Evolutionary conservation across 257 asterid genomes (phyloP), one percentile per base, ranked within the genome.

Genomic region (Ajuga chamaepitys): DNA sequence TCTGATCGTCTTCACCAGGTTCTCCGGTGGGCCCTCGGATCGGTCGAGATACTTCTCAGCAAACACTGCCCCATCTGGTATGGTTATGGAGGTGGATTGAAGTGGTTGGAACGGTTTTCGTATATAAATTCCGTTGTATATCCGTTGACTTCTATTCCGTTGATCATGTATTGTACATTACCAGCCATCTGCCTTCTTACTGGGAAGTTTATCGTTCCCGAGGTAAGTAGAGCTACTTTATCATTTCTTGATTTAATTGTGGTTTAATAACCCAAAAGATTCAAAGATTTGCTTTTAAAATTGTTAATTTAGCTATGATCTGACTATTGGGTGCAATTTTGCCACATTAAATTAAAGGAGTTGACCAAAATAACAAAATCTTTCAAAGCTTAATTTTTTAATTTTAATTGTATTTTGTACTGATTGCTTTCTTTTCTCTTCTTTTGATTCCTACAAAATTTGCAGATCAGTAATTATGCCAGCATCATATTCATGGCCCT

Each of bases 21-120:
- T 74, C 97, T 90, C 26, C 64, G 96, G 71, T 90, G 97, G 97
- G 97, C 96, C 21, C 96, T 90, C 25, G 97, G 97, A 54, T 90
- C 97, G 1, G 96, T 90, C 3, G 97, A 90, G 86, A 90, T 90
- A 53, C 82, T 90, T 38, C 64, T 90, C 54, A 90, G 95, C 86
- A 87, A 72, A 75, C 95, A 87, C 76, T 90, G 97, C 53, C 97
- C 95, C 3, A 77, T 90, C 40, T 90, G 97, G 97, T 87, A 90
- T 56, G 95, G 95, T n/a, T 90, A 87, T 53, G 97, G 95, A 51
- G 95, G 97, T 14, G 95, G 95, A 52, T 63, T 87, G 79, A 85
- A 86, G 66, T 80, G 81, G 83, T 67, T 90, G 74, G 95, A 90
- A 62, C 66, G 95, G 7, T 59, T 90, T 52, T 87, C 97, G 1